Base-by-base conservation (phyloP, 352 stramenopile species). In the Hyaloperonospora brassicae region DNA sequence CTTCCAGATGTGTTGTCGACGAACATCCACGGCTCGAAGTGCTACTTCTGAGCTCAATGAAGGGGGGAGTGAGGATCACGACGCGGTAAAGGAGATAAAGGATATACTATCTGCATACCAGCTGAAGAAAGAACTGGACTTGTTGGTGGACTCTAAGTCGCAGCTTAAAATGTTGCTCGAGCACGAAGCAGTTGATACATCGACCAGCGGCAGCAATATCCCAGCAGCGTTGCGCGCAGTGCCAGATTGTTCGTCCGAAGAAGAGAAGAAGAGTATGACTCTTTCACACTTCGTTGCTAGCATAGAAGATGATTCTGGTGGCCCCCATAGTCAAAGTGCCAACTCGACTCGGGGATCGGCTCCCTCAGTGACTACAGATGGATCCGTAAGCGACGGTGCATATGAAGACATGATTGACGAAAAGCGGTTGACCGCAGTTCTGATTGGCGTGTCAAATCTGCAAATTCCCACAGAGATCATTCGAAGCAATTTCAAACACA, bases 401-500 rank as follows among this genome's bases (percentile, higher is more conserved):
- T 83, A 76, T 24, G 83, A 89, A 44, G 70, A 87, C 13, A 64
- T 84, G 49, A 68, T 55, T 7, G 78, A 87, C 27, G 78, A 91
- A 57, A 85, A 84, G 44, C 65, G 75, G 10, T 50, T 93, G 14
- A 88, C 65, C 24, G 79, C 84, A 14, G 80, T 91, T 30, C 57
- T 93, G 2, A 78, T 91, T 12, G 72, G 79, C 7, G 83, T 90
- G 5, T 77, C 72, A n/a, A 86, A 85, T 50, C 66, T 89, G 0
- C 69, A 82, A 59, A 81, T 87, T 36, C 70, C 72, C 0, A 62
- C 57, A 8, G 54, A 61, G 21, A 45, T 73, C 45, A 65, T 82
- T 49, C 55, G 43, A 31, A 57, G 47, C 24, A 81, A 75, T 56
- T 75, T 68, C 45, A 69, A 68, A 35, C 56, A 61, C 43, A 59